A percentile compares a stretch with the other conserved stretches of the same genome.
phyloP scores from a whole-genome alignment of 1,139 yeast species.

The Hyphopichia buzzinii region DNA sequence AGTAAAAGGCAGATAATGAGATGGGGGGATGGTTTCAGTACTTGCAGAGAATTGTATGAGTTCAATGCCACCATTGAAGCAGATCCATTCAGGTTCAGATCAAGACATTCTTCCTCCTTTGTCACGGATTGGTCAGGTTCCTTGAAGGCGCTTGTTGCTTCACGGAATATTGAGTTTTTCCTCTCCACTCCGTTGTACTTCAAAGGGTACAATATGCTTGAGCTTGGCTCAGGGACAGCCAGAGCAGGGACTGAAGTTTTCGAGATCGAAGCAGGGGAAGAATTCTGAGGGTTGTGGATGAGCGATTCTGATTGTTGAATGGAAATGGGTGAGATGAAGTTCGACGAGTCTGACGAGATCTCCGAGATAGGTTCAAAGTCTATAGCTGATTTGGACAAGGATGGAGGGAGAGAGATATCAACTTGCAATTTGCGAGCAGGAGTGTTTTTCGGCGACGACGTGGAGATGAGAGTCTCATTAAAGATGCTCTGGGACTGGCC shows the following conservation, averaged over 20 bases:
- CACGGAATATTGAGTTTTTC: conserved; percentile 1
- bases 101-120: too few species aligned
- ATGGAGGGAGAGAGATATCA: not conserved
- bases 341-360: not conserved
- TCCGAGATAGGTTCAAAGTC: not conserved
- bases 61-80: too few species aligned
- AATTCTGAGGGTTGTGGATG: too few species aligned
- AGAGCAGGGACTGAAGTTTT: not conserved
- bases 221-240: not conserved
- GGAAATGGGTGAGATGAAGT: not conserved
- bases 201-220: conserved; percentile 3
- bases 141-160: not conserved
- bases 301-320: too few species aligned
- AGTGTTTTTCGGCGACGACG: conserved; percentile 15
- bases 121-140: too few species aligned
- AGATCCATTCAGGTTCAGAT: too few species aligned
- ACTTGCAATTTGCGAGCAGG: conserved; percentile 10
- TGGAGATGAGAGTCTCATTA: conserved; percentile 18
- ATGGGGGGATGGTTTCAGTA: too few species aligned
- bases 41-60: too few species aligned
- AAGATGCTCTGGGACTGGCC: conserved; percentile 16
- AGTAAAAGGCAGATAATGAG: conserved; percentile 7
- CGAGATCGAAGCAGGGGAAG: not conserved
- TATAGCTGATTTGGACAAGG: not conserved
- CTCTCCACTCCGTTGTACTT: not conserved